Evolutionary conservation across 345 rosid species (phyloP), one percentile per base, ranked within the genome.

Genomic region (Aegle marmelos): DNA sequence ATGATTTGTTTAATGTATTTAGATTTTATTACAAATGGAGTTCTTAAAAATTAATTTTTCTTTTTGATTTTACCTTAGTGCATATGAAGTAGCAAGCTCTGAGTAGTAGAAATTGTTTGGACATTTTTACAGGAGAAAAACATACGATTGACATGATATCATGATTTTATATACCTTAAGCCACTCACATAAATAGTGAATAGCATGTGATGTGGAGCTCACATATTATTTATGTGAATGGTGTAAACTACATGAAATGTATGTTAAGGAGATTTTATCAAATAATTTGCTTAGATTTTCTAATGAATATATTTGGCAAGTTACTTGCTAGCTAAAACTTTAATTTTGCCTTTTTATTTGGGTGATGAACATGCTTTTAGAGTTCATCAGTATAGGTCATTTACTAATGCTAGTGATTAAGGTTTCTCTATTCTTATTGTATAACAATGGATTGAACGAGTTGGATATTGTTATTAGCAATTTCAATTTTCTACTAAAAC

Each of bases 71-170:
- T 37, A 37, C 10, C 2, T 4, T 78, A 25, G 63, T 67, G 16
- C 69, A 76, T 67, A 33, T 85, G 70, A 68, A 79, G 70, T 82
- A 84, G 82, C 80, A 50, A 63, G 82, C 79, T 72, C 70, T 41
- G 97, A 85, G 76, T 89, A 83, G 77, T 92, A 85, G 66, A 88
- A 87, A 82, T 90, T 80, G 41, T 53, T 75, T 17, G 81, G 50
- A 56, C 87, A 85, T 82, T 66, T 87, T 70, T 94, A 89, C 68
- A 96, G 89, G 66, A 85, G 39, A 85, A 91, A 92, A 82, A 75
- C 82, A 72, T 91, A 86, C 48, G 92, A 89, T 70, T 84, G 82
- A 61, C 91, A 73, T 71, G 88, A 89, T 7, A 36, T 9, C 39
- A 36, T 6, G 9, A n/a, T n/a, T n/a, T n/a, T n/a, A n/a, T n/a